Conservation (phyloP, 306 rosid species). For the Pueraria montana region DNA sequence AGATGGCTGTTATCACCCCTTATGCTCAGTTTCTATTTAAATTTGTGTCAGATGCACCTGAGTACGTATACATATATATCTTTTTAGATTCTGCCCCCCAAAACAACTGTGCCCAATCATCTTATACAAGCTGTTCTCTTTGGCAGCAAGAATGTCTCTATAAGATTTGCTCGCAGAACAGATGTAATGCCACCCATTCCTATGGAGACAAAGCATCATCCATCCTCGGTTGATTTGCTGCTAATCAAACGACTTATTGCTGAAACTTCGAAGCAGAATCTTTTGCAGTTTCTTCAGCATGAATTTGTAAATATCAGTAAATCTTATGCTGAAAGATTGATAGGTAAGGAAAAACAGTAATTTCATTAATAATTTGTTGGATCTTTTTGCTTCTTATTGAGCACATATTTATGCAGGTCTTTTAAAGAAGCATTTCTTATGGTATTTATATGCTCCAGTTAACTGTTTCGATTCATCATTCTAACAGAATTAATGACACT, state of each 20-base stretch:
- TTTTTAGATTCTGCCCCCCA: slow-evolving; percentile 33
- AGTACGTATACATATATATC: slow-evolving; percentile 65
- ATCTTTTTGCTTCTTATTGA: slow-evolving; percentile 30
- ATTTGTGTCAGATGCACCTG: slow-evolving; percentile 79
- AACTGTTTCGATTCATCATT: slow-evolving; percentile 12
- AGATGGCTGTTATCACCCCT: slow-evolving; percentile 70
- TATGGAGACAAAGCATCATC: slow-evolving; percentile 94
- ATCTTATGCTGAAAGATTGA: slow-evolving; percentile 87
- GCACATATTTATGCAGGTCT: slow-evolving; percentile 1
- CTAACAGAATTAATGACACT: neutral
- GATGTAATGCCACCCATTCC: slow-evolving; percentile 99
- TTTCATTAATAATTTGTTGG: slow-evolving; percentile 14
- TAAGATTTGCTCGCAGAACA: slow-evolving; percentile 93
- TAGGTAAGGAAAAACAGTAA: slow-evolving; percentile 63
- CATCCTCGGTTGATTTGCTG: slow-evolving; percentile 91
- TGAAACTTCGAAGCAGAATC: slow-evolving; percentile 87
- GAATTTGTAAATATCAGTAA: slow-evolving; percentile 91
- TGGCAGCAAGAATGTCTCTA: slow-evolving; percentile 85
- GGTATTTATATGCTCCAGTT: slow-evolving; percentile 1
- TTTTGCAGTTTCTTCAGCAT: slow-evolving; percentile 94
- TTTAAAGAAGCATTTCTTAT: neutral
- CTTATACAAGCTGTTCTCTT: slow-evolving; percentile 40
- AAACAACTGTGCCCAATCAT: slow-evolving; percentile 36
- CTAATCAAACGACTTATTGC: slow-evolving; percentile 88
- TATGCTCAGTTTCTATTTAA: slow-evolving; percentile 79